phyloP scores from a whole-genome alignment of 1,284 basidiomycete genomes.

The Athelia sp. region DNA sequence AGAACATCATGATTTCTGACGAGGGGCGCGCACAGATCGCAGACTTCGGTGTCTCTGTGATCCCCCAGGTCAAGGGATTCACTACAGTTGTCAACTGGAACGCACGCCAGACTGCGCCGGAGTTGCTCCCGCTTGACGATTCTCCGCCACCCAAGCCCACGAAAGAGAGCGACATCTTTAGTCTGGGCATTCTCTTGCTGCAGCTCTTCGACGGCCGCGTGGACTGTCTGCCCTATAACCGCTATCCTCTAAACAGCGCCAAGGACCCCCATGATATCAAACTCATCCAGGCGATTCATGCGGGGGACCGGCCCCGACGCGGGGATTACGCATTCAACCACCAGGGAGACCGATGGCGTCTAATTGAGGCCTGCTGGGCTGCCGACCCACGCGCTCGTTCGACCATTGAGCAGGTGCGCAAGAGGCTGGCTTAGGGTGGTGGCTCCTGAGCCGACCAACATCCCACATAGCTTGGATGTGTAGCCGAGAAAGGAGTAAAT shows the following conservation, averaged over 20 bases:
- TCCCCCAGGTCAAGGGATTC: background rate
- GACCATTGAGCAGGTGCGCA: background rate
- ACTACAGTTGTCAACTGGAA: background rate
- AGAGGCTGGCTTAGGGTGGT: no score
- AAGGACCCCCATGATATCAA: background rate
- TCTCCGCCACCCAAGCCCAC: background rate
- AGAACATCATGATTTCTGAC: background rate
- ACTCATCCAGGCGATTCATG: background rate
- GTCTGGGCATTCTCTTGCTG: background rate
- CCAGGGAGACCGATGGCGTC: background rate
- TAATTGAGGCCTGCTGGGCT: background rate
- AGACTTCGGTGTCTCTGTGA: background rate
- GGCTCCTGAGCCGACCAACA: no score
- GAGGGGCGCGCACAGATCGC: background rate
- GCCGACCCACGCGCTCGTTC: background rate
- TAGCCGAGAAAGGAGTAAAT: no score
- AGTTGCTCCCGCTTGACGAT: background rate
- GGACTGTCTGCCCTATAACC: background rate
- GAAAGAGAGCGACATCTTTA: background rate
- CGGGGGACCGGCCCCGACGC: background rate
- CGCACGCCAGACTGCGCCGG: background rate
- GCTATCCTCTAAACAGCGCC: background rate
- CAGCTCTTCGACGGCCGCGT: background rate
- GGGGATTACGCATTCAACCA: background rate
- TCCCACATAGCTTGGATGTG: no score